Percentiles rank a stretch among this genome's conserved stretches.
Evolutionary conservation across 1,139 yeast species (phyloP).

Genomic region (Candida sp.): DNA sequence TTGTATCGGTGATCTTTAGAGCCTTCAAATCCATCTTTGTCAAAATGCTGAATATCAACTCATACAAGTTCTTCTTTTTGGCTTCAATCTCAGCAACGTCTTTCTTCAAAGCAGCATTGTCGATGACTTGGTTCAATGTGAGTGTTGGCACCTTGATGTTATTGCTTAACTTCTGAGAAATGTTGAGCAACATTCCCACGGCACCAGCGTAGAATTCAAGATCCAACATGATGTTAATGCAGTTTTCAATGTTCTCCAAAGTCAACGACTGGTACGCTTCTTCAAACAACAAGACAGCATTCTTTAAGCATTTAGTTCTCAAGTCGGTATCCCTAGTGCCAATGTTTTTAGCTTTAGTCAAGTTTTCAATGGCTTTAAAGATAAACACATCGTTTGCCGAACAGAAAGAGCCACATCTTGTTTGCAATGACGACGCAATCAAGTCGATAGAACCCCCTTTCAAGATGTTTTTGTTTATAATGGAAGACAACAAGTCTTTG

Average conservation of each 20-base stretch:
- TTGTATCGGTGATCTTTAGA: conserved; percentile 49
- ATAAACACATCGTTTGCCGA: conserved; percentile 93
- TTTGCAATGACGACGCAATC: conserved; percentile 87
- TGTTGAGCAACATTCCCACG: conserved; percentile 77
- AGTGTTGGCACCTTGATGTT: conserved; percentile 14
- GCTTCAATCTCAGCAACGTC: conserved; percentile 18
- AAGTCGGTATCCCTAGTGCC: conserved; percentile 74
- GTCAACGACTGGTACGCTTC: conserved; percentile 81
- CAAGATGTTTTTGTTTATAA: conserved; percentile 85
- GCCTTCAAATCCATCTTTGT: conserved; percentile 75
- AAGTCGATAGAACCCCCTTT: conserved; percentile 95
- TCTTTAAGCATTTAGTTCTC: conserved; percentile 68
- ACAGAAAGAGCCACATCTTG: conserved; percentile 94
- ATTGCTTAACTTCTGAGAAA: conserved; percentile 70
- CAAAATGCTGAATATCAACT: conserved; percentile 74
- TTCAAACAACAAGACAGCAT: conserved; percentile 78
- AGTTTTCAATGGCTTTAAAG: conserved; percentile 91
- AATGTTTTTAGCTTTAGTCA: conserved; percentile 83
- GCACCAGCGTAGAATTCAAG: conserved; percentile 87
- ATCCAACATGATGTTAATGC: conserved; percentile 77
- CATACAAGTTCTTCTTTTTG: conserved; percentile 63
- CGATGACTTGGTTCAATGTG: conserved; percentile 11
- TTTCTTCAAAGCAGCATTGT: conserved; percentile 12
- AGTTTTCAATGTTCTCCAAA: conserved; percentile 80
- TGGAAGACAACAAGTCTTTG: conserved; percentile 85